A percentile compares a stretch with the other conserved stretches of the same genome.
Conservation (phyloP, 306 rosid species). For the Vachellia collinsii region DNA sequence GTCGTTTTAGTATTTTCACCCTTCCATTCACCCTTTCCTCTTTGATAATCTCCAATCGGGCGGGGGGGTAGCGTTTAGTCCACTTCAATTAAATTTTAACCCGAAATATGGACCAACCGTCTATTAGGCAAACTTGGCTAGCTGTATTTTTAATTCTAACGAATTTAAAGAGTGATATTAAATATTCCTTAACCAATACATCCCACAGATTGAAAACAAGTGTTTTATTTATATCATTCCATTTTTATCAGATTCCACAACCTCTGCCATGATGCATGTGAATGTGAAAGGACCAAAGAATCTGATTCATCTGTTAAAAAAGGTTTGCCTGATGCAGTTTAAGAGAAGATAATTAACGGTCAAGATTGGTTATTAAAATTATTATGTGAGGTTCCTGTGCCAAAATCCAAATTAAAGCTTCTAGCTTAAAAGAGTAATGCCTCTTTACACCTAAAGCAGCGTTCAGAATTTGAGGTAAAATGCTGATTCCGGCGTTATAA, state of each 20-base stretch:
- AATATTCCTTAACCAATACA: background rate
- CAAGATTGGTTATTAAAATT: background rate
- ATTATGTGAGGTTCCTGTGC: background rate
- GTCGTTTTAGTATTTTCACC: constrained; percentile 27
- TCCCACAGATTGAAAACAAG: background rate
- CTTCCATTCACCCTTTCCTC: background rate
- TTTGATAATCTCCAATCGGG: background rate
- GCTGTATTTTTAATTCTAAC: no score
- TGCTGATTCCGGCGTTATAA: no score
- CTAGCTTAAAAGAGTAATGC: background rate
- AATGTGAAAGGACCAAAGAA: background rate
- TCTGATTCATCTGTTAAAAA: background rate
- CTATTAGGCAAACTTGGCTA: background rate
- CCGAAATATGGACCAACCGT: background rate
- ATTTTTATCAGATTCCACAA: background rate
- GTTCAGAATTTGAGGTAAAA: no score
- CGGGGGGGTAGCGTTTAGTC: background rate
- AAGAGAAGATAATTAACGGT: background rate
- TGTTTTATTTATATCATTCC: background rate
- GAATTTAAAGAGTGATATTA: background rate
- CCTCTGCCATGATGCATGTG: no score
- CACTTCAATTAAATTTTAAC: background rate
- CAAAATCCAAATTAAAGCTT: background rate
- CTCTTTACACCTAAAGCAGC: background rate
- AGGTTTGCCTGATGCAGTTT: background rate